Conservation (phyloP, 2,329 filamentous ascomycete species). For the Paecilomyces formosus region DNA sequence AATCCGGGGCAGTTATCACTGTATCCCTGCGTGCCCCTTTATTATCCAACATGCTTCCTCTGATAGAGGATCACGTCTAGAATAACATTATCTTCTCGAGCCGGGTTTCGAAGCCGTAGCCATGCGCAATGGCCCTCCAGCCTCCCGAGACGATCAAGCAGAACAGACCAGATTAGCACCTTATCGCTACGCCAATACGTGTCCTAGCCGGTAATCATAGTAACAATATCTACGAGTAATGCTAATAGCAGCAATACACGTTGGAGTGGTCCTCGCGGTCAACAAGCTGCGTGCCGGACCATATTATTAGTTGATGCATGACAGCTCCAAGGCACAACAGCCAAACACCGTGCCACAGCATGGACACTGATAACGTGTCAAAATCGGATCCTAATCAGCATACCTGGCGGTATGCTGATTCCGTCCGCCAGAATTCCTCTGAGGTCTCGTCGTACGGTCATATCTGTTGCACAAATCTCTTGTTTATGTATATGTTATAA, state of each 20-base stretch:
- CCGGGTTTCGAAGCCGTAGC: background rate
- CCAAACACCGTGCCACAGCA: background rate
- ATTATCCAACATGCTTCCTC: background rate
- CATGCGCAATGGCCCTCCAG: background rate
- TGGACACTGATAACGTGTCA: background rate
- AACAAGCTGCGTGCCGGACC: background rate
- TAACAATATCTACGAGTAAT: background rate
- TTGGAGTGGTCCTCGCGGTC: background rate
- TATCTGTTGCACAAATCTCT: background rate
- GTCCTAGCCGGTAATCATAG: background rate
- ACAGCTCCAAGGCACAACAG: background rate
- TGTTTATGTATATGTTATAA: background rate
- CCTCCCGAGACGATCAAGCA: background rate
- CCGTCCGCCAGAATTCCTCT: background rate
- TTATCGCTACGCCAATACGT: background rate
- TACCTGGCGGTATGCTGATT: background rate
- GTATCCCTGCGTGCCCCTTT: background rate
- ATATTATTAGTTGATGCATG: background rate
- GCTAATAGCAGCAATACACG: background rate
- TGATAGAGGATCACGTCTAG: background rate
- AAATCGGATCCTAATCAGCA: background rate
- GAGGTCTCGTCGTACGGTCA: background rate
- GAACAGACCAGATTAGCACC: background rate
- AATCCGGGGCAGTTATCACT: constrained; percentile 1
- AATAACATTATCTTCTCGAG: background rate